Evolutionary conservation across 2,329 filamentous ascomycete genomes (phyloP), one percentile per base, ranked within the genome.

Genomic region (Trichoderma koningiopsis): DNA sequence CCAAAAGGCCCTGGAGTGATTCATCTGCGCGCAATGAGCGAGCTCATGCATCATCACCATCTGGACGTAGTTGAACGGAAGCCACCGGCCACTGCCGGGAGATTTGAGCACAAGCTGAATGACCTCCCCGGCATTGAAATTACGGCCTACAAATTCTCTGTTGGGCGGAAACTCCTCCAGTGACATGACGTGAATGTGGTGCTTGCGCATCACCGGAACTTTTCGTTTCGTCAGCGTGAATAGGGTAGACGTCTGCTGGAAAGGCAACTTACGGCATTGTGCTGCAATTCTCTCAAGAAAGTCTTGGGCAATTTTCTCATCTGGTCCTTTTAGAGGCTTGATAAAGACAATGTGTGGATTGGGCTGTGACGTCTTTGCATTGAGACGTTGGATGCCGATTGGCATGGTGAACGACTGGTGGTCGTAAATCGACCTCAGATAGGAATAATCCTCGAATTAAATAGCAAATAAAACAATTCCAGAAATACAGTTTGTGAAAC

Each of bases 31-130:
- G 84, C 92, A 94, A 78, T 96, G 93, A 3, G 93, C 93, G 35
- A 96, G 83, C 82, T 96, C 92, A 77, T 97, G 93, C 88, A 96
- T 94, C 93, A 97, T 96, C 73, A 96, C 92, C 92, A 96, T 95
- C 79, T 96, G 92, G 19, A 97, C 92, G 76, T 94, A 93, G 71
- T 88, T 84, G 76, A 96, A 94, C 0, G 92, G 91, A 27, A 97
- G 83, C 93, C 93, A 97, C 70, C 82, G 86, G 31, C 88, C 87
- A 0, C 85, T 86, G 5, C 81, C 83, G 0, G 85, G 86, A 0
- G 91, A 88, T 74, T 90, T 91, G 31, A 97, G 85, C 1, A 97
- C 93, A 1, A 97, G 85, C 80, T 97, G 93, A 62, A 97, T 88
- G 43, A 95, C 90, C 77, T 96, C 93, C 40, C 93, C 94, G 8